Evolutionary conservation across 345 rosid species (phyloP).

Genomic region (Arabis hirsuta): DNA sequence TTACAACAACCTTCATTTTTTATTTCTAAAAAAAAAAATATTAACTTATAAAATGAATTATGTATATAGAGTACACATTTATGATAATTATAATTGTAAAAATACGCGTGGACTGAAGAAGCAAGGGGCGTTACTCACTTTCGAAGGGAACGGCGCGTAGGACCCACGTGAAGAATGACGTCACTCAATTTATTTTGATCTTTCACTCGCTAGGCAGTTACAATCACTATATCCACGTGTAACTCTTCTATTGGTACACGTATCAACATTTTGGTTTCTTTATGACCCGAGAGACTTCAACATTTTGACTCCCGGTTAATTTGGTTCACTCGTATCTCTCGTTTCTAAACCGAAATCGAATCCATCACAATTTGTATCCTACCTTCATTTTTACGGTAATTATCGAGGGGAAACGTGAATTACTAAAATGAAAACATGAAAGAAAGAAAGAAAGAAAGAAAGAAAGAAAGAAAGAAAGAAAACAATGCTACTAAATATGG

Average conservation of each 20-base stretch:
- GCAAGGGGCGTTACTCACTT: conserved; percentile 50
- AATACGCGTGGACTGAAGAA: conserved; percentile 12
- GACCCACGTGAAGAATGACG: conserved; percentile 47
- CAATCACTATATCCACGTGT: conserved; percentile 50
- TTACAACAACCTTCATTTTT: neutral
- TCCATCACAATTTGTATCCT: neutral
- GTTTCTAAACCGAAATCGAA: conserved; percentile 28
- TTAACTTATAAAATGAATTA: neutral
- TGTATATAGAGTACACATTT: neutral
- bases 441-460: neutral
- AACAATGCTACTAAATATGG: conserved; percentile 1
- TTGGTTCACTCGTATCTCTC: conserved; percentile 7
- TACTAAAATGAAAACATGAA: conserved; percentile 4
- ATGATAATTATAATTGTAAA: neutral
- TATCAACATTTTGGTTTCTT: neutral
- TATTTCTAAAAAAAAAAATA: neutral
- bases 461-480: neutral
- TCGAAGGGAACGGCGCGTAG: conserved; percentile 60
- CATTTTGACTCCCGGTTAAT: conserved; percentile 38
- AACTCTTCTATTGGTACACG: conserved; percentile 10
- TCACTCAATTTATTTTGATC: conserved; percentile 38
- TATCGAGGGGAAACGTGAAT: conserved; percentile 1
- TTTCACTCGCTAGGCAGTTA: conserved; percentile 49
- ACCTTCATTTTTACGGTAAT: conserved; percentile 4
- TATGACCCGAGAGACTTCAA: neutral